phyloP scores from a whole-genome alignment of 1,139 yeast species.

The Diutina scorzettiae region DNA sequence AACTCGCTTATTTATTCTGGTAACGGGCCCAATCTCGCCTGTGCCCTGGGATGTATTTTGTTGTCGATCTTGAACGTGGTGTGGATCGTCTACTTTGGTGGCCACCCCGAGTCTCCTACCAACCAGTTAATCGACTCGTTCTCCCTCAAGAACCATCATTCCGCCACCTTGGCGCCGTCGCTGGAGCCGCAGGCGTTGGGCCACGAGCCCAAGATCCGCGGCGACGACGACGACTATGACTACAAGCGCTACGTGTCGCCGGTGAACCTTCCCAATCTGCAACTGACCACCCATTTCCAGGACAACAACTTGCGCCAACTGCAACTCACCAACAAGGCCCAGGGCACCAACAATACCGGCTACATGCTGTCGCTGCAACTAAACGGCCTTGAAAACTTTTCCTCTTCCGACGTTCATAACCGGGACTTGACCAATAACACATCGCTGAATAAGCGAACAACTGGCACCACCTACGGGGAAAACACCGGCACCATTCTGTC shows the following conservation, averaged over 20 bases:
- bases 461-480: constrained; percentile 7
- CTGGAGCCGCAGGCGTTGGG: constrained; percentile 11
- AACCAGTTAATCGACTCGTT: constrained; percentile 81
- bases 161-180: not conserved
- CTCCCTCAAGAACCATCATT: constrained; percentile 19
- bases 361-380: constrained; percentile 46
- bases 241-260: constrained; percentile 13
- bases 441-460: constrained; percentile 11
- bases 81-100: constrained; percentile 84
- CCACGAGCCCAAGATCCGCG: constrained; percentile 18
- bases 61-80: constrained; percentile 65
- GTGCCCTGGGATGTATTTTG: constrained; percentile 86
- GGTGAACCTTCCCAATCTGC: constrained; percentile 9
- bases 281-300: constrained; percentile 15
- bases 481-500: constrained; percentile 11
- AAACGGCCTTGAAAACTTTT: constrained; percentile 47
- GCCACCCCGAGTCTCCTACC: constrained; percentile 67
- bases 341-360: not conserved
- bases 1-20: constrained; percentile 66
- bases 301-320: constrained; percentile 27
- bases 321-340: constrained; percentile 18
- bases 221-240: constrained; percentile 9
- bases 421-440: constrained; percentile 22
- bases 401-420: constrained; percentile 25
- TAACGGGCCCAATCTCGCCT: constrained; percentile 60